Evolutionary conservation across 768 basidiomycete species (phyloP), one percentile per base, ranked within the genome.

Genomic region (Podaxis sp.): DNA sequence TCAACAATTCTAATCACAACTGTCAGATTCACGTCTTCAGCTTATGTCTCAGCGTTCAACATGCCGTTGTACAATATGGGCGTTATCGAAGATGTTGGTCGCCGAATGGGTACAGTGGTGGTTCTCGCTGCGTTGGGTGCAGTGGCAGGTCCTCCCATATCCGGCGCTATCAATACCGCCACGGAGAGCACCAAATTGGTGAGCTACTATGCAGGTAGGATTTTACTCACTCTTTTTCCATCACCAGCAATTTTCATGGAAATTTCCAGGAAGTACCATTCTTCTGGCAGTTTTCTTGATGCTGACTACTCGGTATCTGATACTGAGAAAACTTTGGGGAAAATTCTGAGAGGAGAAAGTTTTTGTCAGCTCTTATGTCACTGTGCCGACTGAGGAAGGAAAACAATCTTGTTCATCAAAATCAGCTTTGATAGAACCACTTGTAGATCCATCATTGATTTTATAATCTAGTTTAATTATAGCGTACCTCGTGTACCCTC

Each of bases 131-230:
- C 86, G 0, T 46, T 86, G 22, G 87, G 87, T 8, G 82, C 85
- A 0, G 72, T 88, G 6, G 76, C 77, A 2, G 87, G 87, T 0
- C 85, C 86, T 7, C 88, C 87, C 0, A 85, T 88, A 67, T 86
- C 86, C 3, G 86, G 88, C 1, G 83, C 82, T 2, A 85, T 89
- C 64, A 76, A 80, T 63, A 66, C 68, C 0, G 72, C 77, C 0
- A 81, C 85, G 5, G 76, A 76, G 15, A 76, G 79, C 0, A 88
- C 80, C 68, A 68, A 72, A 22, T 72, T 68, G 4, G 80, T 82
- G 12, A 82, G 84, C 13, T 75, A 78, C 57, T 87, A 82, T 64
- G 85, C 84, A 40, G 83, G 82, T 81, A 33, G 49, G 62, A 40
- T 39, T 55, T 46, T 38, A 8, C 13, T 36, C 48, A 3, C 19